These are phyloP conservation scores for Amanita fuliginea DNA, from an alignment of 768 basidiomycete genomes.

Conservation along the genomic window DNA sequence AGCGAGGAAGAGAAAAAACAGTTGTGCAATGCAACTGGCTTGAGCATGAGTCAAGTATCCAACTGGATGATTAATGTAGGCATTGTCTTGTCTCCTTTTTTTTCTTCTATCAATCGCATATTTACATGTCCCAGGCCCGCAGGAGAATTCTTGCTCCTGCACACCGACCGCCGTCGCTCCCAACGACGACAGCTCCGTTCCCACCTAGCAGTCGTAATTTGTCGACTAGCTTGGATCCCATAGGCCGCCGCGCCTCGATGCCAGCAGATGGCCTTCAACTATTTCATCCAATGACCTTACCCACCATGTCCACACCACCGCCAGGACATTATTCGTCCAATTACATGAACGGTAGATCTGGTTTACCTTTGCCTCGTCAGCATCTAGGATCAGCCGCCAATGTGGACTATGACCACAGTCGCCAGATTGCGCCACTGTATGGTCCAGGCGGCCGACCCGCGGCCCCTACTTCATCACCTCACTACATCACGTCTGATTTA, in stretches of 20 bases:
- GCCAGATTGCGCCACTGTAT: constrained; percentile 23
- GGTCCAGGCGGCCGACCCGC: constrained; percentile 28
- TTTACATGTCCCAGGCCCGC: constrained; percentile 43
- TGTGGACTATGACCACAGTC: constrained; percentile 27
- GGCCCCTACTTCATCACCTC: constrained; percentile 21
- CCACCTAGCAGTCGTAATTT: constrained; percentile 38
- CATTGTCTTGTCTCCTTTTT: not conserved
- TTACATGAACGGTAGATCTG: constrained; percentile 33
- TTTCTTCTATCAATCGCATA: constrained; percentile 8
- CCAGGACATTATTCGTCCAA: constrained; percentile 28
- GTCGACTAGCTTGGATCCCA: constrained; percentile 28
- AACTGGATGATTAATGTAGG: constrained; percentile 89
- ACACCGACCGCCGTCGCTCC: constrained; percentile 62
- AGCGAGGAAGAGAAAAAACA: constrained; percentile 88
- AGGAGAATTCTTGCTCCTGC: constrained; percentile 78
- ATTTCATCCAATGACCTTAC: constrained; percentile 72
- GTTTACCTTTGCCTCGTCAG: constrained; percentile 26
- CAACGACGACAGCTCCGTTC: constrained; percentile 71
- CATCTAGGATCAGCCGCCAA: constrained; percentile 22
- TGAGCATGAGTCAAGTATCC: constrained; percentile 84
- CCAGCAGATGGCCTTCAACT: constrained; percentile 63
- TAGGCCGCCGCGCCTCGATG: constrained; percentile 53
- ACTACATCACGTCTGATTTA: constrained; percentile 29
- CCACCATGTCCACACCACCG: constrained; percentile 36
- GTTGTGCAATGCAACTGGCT: constrained; percentile 73